These are phyloP conservation scores for Aspergillus brasiliensis DNA, from an alignment of 2,329 filamentous ascomycete species.

Conservation along the genomic window DNA sequence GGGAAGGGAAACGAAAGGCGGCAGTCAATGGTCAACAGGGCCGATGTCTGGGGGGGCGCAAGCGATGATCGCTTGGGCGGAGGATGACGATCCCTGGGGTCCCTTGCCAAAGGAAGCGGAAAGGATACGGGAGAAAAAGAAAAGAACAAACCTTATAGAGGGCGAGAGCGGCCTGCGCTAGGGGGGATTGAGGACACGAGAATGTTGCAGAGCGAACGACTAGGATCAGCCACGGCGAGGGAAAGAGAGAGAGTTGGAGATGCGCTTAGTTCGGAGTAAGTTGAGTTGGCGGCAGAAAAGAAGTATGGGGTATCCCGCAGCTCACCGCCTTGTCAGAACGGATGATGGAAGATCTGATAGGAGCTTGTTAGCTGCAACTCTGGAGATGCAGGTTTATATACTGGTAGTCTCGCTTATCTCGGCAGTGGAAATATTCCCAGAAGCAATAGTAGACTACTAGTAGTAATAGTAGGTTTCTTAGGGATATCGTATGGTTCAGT, in stretches of 20 bases:
- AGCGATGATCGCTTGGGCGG: slow-evolving; percentile 7
- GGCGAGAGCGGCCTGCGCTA: not conserved
- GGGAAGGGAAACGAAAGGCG: slow-evolving; percentile 2
- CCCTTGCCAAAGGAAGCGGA: not conserved
- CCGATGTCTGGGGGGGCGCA: slow-evolving; percentile 10
- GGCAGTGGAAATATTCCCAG: no score
- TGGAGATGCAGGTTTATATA: no score
- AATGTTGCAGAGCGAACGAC: slow-evolving; percentile 2
- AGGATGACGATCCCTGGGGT: slow-evolving; percentile 10
- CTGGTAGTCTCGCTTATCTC: no score
- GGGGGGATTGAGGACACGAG: not conserved
- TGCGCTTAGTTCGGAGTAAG: not conserved
- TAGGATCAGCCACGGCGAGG: slow-evolving; percentile 3
- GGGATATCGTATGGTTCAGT: no score
- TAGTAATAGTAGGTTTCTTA: no score
- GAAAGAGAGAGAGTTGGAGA: not conserved
- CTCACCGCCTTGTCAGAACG: not conserved
- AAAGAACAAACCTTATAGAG: slow-evolving; percentile 15
- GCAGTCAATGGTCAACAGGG: slow-evolving; percentile 11
- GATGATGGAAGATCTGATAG: not conserved
- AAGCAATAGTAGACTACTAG: no score
- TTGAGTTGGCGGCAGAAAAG: not conserved
- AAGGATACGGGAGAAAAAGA: not conserved
- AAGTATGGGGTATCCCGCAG: not conserved
- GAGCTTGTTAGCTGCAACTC: no score